Evolutionary conservation across 2,329 filamentous ascomycete genomes (phyloP), one percentile per base, ranked within the genome.

Genomic region (Alternaria burnsii): DNA sequence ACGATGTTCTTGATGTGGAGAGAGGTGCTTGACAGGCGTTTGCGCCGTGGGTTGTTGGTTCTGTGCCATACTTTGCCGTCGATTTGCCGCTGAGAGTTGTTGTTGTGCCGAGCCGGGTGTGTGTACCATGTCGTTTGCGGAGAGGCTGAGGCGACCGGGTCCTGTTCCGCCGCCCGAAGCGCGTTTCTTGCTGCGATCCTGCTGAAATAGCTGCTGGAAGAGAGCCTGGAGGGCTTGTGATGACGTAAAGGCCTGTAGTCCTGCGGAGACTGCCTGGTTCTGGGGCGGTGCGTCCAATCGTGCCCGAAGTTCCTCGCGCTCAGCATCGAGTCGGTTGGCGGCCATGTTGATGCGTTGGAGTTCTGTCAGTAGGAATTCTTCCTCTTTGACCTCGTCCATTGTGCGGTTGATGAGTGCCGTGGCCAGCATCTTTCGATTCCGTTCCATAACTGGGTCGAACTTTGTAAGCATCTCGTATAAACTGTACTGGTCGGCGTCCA

Each of bases 261-360:
- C 76, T 4, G 75, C 73, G 2, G 72, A 70, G 3, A 67, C 65
- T 16, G 69, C 62, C 30, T 65, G 69, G 51, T 76, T 90, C 78
- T 82, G 91, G 24, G 85, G 82, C 0, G 94, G 94, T 64, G 93
- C 92, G 73, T 97, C 94, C 11, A 99, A 88, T 53, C 94, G 88
- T 65, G 88, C 87, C 80, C 94, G 97, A 44, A 97, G 87, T 76
- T 97, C 94, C 68, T 90, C 88, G 55, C 95, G 90, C 75, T 97
- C 93, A 67, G 92, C 89, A 75, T 96, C 92, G 74, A 98, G 90
- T 58, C 88, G 89, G 68, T 95, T 91, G 66, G 94, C 92, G 61
- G 93, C 89, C 64, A 91, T 89, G 72, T 97, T 87, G 67, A 99
- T 98, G 60, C 95, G 90, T 73, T 96, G 93, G 56, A 99, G 87